Evolutionary conservation across 139 green algal species (phyloP), one percentile per base, ranked within the genome.

Genomic region (Monoraphidium neglectum): DNA sequence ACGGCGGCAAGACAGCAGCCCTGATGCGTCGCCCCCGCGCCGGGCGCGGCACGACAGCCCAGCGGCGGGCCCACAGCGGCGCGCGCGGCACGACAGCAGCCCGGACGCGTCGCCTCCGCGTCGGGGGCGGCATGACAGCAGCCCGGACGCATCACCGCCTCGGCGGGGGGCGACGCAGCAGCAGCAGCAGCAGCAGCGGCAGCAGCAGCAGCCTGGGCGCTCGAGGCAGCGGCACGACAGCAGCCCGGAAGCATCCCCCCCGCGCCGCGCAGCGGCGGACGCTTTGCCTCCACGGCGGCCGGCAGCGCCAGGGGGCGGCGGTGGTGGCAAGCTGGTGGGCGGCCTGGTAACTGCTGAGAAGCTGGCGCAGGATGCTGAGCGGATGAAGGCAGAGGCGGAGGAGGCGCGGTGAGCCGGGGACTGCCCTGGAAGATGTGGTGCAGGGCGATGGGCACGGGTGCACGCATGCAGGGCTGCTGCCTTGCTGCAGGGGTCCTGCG

Each of bases 321-420:
- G 49, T 30, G 38, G 61, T 76, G 78, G 18, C 93, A 93, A 88
- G 80, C 79, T 16, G 89, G 93, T 64, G 89, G 78, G 86, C 21
- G 89, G 89, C 21, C 83, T 94, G 72, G 77, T 94, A 32, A 87
- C 5, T 15, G 76, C 66, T 49, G 30, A 73, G 73, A 38, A 85
- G 77, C 67, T 90, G 66, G 74, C 77, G 24, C 54, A 57, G 32
- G 81, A 89, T 57, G 46, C 70, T 60, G 61, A 4, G 32, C 60
- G 46, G 38, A 33, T 82, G 80, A 61, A 65, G 57, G 63, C 63
- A 30, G 38, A 82, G 38, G 77, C 74, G 47, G 77, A 84, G 62
- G 69, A 80, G 64, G 70, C 77, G 36, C 74, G 76, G 86, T 91
- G 30, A 37, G 84, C 47, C 18, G 30, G n/a, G 21, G 56, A 6